These are phyloP conservation scores for Colletotrichum abscissum DNA, from an alignment of 2,329 filamentous ascomycete species.

Conservation along the genomic window DNA sequence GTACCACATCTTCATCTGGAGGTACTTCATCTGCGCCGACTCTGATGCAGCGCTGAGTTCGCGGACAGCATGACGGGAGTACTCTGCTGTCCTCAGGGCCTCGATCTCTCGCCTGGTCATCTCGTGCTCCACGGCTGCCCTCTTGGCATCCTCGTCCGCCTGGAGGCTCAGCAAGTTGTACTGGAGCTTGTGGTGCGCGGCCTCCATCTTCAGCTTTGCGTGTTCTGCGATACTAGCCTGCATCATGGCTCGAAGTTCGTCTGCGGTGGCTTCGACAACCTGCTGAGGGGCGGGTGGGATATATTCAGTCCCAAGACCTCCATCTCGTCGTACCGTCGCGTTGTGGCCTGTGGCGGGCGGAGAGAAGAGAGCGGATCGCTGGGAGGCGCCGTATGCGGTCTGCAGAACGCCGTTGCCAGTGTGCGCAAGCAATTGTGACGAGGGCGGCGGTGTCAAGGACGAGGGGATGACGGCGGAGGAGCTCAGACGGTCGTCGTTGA, in stretches of 20 bases:
- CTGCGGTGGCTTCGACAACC: slow-evolving; percentile 63
- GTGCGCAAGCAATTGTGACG: slow-evolving; percentile 58
- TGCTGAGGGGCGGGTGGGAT: slow-evolving; percentile 59
- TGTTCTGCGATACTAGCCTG: slow-evolving; percentile 66
- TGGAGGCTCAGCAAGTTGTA: slow-evolving; percentile 87
- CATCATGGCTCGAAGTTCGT: slow-evolving; percentile 68
- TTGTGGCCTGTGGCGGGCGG: slow-evolving; percentile 62
- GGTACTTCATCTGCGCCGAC: slow-evolving; percentile 64
- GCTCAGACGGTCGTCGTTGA: slow-evolving; percentile 57
- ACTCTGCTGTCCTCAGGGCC: slow-evolving; percentile 80
- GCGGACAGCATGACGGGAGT: slow-evolving; percentile 70
- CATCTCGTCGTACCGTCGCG: slow-evolving; percentile 40
- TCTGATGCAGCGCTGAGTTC: slow-evolving; percentile 65
- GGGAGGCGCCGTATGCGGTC: slow-evolving; percentile 51
- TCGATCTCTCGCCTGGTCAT: slow-evolving; percentile 92
- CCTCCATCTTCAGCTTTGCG: slow-evolving; percentile 78
- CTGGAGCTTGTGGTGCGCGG: slow-evolving; percentile 91
- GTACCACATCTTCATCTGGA: slow-evolving; percentile 74
- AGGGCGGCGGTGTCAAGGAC: slow-evolving; percentile 68
- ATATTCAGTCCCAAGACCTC: slow-evolving; percentile 50
- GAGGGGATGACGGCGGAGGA: slow-evolving; percentile 64
- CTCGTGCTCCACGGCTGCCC: slow-evolving; percentile 90
- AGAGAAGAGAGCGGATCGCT: slow-evolving; percentile 62
- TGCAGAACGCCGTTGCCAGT: slow-evolving; percentile 41
- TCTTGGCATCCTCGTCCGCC: slow-evolving; percentile 85